Percentiles rank a stretch among this genome's conserved stretches.
These are phyloP conservation scores for Colletotrichum sp. DNA, from an alignment of 2,329 filamentous ascomycete species.

Conservation along the genomic window DNA sequence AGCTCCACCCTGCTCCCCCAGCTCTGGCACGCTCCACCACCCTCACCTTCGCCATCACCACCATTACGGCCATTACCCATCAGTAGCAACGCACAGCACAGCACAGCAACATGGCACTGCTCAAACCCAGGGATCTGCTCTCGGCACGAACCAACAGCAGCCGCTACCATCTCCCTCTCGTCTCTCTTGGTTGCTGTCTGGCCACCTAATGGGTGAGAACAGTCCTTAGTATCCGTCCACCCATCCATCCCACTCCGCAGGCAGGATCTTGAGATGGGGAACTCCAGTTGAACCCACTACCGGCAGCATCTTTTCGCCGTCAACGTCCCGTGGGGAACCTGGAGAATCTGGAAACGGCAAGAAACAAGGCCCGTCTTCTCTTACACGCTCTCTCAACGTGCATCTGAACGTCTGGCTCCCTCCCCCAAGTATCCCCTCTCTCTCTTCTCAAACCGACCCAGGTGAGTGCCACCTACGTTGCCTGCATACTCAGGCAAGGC, in stretches of 20 bases:
- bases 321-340: background rate
- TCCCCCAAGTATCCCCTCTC: background rate
- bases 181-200: background rate
- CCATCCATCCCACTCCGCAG: background rate
- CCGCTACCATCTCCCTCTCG: background rate
- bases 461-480: conserved; percentile 14
- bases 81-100: background rate
- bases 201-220: background rate
- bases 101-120: background rate
- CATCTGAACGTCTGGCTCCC: background rate
- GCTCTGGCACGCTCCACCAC: background rate
- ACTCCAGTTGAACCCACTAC: background rate
- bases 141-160: conserved; percentile 2
- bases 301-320: background rate
- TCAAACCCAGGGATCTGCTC: background rate
- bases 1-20: background rate
- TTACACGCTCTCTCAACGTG: background rate
- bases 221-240: background rate
- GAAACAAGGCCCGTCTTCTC: background rate
- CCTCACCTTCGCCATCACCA: background rate
- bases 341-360: background rate
- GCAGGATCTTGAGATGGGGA: background rate
- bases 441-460: background rate
- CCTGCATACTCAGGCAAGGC: conserved; percentile 8
- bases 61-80: background rate